Conservation (phyloP, 169 alveolate genomes). For the Cryptosporidium felis region DNA sequence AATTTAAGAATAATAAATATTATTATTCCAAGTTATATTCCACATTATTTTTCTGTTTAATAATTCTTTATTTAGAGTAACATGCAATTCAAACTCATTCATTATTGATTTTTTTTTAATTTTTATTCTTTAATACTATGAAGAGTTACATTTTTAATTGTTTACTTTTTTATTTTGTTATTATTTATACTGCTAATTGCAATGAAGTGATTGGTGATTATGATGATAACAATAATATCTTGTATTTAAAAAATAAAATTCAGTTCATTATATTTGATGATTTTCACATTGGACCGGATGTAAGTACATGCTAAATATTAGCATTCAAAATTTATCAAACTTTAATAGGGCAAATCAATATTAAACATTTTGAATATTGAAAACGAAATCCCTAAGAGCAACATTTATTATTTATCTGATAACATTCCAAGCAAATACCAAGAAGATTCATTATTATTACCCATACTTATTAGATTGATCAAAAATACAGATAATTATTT, state of each 20-base stretch:
- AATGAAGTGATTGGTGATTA: not conserved
- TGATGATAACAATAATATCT: too few species aligned
- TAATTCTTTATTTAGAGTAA: not conserved
- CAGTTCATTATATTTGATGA: constrained; percentile 49
- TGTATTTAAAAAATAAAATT: constrained; percentile 16
- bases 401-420: constrained; percentile 25
- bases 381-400: not conserved
- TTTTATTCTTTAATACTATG: too few species aligned
- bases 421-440: not conserved
- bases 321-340: not conserved
- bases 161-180: too few species aligned
- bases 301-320: not conserved
- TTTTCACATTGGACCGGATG: constrained; percentile 59
- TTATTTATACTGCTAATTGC: not conserved
- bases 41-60: not conserved
- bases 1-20: not conserved
- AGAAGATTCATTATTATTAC: constrained; percentile 40
- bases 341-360: constrained; percentile 30
- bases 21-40: not conserved
- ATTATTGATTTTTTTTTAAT: not conserved
- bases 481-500: constrained; percentile 6
- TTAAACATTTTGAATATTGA: constrained; percentile 20
- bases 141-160: not conserved
- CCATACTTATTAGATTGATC: constrained; percentile 27
- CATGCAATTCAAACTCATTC: too few species aligned